Evolutionary conservation across 2,329 filamentous ascomycete species (phyloP).

Genomic region (Colletotrichum sidae): DNA sequence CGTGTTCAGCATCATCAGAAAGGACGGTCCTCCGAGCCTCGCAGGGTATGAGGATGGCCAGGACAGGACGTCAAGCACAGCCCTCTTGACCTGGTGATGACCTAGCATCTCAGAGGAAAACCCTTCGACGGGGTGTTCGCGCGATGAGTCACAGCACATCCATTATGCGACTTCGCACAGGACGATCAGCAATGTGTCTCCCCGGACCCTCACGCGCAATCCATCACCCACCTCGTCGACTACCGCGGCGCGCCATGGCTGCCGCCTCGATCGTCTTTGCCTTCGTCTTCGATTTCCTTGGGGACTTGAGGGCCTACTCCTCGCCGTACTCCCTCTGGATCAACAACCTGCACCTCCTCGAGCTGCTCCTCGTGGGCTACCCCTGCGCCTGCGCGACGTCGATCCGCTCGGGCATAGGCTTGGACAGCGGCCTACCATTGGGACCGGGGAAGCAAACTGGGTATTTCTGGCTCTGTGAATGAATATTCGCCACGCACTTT

Average conservation of each 20-base stretch:
- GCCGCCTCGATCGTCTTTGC: neutral
- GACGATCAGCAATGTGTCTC: too few relatives aligned
- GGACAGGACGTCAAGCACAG: neutral
- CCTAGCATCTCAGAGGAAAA: neutral
- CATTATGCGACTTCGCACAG: too few relatives aligned
- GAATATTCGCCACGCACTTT: too few relatives aligned
- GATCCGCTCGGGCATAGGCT: neutral
- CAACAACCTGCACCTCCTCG: neutral
- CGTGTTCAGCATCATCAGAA: neutral
- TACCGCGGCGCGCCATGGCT: neutral
- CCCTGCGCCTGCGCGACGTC: neutral
- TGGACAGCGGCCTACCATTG: neutral
- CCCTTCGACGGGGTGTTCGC: too few relatives aligned
- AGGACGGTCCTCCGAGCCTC: neutral
- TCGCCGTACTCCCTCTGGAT: neutral
- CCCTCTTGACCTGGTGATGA: neutral
- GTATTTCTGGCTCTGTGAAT: too few relatives aligned
- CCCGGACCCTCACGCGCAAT: neutral
- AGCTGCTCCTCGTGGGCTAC: neutral
- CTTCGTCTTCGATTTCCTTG: neutral
- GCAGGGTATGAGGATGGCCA: neutral
- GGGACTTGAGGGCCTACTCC: neutral
- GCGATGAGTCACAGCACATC: too few relatives aligned
- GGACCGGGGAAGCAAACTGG: too few relatives aligned
- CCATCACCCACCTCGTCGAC: neutral